phyloP scores from a whole-genome alignment of 805 yeast genomes.

The Barnettozyma botsteinii region DNA sequence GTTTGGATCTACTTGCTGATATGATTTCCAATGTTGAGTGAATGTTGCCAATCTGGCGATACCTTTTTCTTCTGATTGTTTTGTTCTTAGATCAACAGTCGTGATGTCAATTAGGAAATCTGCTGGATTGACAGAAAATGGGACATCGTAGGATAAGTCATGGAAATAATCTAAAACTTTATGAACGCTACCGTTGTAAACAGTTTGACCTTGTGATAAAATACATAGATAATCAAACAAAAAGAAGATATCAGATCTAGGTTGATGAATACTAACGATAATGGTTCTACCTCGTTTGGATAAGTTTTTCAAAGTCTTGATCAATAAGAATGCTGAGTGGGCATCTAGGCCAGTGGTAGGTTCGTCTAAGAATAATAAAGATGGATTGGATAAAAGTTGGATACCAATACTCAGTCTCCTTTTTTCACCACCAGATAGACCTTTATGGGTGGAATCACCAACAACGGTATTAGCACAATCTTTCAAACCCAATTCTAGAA shows the following conservation, averaged over 20 bases:
- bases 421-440: constrained; percentile 83
- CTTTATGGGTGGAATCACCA: constrained; percentile 48
- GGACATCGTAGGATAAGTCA: constrained; percentile 34
- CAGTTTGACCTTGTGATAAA: constrained; percentile 52
- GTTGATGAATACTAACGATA: constrained; percentile 79
- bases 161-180: constrained; percentile 42
- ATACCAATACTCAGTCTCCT: constrained; percentile 74
- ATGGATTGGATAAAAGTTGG: constrained; percentile 75
- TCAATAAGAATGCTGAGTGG: constrained; percentile 61
- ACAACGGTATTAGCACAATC: constrained; percentile 63
- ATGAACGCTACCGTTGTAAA: constrained; percentile 39
- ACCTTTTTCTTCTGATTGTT: constrained; percentile 30
- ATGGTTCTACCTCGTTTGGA: constrained; percentile 64
- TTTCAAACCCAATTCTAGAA: constrained; percentile 62
- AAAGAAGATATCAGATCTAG: constrained; percentile 71
- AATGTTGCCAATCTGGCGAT: constrained; percentile 28
- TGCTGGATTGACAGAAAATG: constrained; percentile 45
- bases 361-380: constrained; percentile 73
- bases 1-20: constrained; percentile 1
- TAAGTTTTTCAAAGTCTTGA: constrained; percentile 55
- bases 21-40: constrained; percentile 30
- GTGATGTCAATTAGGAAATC: constrained; percentile 45
- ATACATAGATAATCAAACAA: constrained; percentile 67
- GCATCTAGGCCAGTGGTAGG: constrained; percentile 90
- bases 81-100: constrained; percentile 40